Conservation (phyloP, 257 asterid species). For the Paraleonurus japonicus region DNA sequence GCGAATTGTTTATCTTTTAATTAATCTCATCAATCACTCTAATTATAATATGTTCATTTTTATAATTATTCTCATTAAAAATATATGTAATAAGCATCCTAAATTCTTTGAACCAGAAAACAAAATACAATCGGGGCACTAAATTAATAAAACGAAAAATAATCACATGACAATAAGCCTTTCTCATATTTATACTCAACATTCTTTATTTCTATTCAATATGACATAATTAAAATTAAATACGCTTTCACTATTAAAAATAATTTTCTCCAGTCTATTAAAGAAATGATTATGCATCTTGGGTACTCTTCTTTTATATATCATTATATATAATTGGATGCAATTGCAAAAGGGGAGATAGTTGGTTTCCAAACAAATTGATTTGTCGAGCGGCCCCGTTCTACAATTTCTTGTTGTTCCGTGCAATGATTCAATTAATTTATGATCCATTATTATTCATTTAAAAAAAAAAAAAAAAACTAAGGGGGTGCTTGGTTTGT, state of each 20-base stretch:
- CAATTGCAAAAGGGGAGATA: neutral
- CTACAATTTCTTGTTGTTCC: slow-evolving; percentile 25
- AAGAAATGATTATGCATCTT: neutral
- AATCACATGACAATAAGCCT: neutral
- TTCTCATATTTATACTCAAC: neutral
- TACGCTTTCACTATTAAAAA: neutral
- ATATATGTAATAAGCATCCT: too few relatives aligned
- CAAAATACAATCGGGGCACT: too few relatives aligned
- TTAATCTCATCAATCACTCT: too few relatives aligned
- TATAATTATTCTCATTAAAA: too few relatives aligned
- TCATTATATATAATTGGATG: neutral
- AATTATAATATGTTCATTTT: too few relatives aligned
- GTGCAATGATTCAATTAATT: slow-evolving; percentile 41
- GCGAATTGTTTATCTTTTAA: too few relatives aligned
- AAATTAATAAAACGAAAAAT: too few relatives aligned
- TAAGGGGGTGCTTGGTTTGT: too few relatives aligned
- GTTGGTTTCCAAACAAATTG: neutral
- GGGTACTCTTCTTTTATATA: too few relatives aligned
- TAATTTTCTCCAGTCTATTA: neutral
- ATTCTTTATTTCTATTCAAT: neutral
- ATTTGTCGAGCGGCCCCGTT: neutral
- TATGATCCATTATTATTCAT: neutral
- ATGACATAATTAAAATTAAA: too few relatives aligned
- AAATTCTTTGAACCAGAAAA: too few relatives aligned
- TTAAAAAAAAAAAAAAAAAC: too few relatives aligned